Conservation (phyloP, 176 grass and related monocot species). For the Oryza punctata region DNA sequence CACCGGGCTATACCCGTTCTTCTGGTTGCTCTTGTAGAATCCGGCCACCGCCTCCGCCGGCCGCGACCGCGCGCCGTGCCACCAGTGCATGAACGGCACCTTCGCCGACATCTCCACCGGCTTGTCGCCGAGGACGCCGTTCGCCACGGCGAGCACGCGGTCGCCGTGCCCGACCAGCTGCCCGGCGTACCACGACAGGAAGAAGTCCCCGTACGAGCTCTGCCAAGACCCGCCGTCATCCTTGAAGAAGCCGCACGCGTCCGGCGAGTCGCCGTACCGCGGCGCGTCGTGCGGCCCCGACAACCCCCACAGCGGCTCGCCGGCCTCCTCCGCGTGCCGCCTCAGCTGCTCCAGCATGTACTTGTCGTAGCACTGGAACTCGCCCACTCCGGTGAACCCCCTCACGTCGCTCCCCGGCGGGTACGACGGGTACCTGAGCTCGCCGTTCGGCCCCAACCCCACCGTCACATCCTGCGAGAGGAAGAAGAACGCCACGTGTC, state of each 20-base stretch:
- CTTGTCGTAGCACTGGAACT: constrained; percentile 96
- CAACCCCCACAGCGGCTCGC: constrained; percentile 66
- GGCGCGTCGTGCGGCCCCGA: constrained; percentile 66
- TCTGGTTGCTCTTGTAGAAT: constrained; percentile 56
- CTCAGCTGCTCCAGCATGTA: constrained; percentile 66
- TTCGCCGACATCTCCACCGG: constrained; percentile 69
- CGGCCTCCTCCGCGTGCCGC: constrained; percentile 37
- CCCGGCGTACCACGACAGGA: constrained; percentile 90
- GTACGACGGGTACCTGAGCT: constrained; percentile 87
- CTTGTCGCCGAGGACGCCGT: constrained; percentile 47
- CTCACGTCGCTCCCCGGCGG: constrained; percentile 40
- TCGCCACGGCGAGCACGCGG: constrained; percentile 57
- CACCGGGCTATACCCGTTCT: constrained; percentile 70
- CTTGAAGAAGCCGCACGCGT: constrained; percentile 60
- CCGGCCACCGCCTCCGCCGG: constrained; percentile 73
- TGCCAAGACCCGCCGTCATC: constrained; percentile 75
- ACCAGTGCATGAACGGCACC: constrained; percentile 75
- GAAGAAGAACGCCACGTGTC: background rate
- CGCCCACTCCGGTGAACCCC: constrained; percentile 66
- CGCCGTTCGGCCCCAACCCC: constrained; percentile 75
- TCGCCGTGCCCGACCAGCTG: constrained; percentile 70
- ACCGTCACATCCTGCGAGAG: constrained; percentile 64
- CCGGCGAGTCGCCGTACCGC: constrained; percentile 56
- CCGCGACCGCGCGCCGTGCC: constrained; percentile 65
- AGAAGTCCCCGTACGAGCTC: constrained; percentile 76